These are phyloP conservation scores for Aphanocladium album DNA, from an alignment of 2,329 filamentous ascomycete genomes.

Conservation along the genomic window DNA sequence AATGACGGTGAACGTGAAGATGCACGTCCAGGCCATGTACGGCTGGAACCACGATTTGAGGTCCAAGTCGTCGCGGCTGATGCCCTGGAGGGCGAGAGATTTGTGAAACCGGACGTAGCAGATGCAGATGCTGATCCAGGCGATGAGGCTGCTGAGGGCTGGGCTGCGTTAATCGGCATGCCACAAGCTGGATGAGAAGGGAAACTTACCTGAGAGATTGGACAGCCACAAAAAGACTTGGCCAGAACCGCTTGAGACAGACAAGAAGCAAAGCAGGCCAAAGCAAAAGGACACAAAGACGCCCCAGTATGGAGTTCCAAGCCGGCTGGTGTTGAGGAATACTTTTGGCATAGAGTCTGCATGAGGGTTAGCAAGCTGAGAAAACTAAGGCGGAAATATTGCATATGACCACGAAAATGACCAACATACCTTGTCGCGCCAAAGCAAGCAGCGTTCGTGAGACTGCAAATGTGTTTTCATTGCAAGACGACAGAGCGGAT, in stretches of 20 bases:
- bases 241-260: constrained; percentile 36
- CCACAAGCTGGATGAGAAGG: not conserved
- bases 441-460: constrained; percentile 48
- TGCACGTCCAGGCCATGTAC: constrained; percentile 37
- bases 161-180: not conserved
- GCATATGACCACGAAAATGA: too few species aligned
- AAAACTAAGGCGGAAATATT: too few species aligned
- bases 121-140: constrained; percentile 27
- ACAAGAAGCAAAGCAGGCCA: constrained; percentile 43
- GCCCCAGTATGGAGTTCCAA: constrained; percentile 45
- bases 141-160: constrained; percentile 24
- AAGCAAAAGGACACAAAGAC: constrained; percentile 39
- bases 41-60: constrained; percentile 27
- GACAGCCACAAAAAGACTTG: constrained; percentile 53
- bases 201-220: constrained; percentile 43
- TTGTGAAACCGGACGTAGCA: constrained; percentile 28
- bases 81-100: constrained; percentile 35
- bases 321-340: constrained; percentile 45
- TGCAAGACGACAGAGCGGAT: constrained; percentile 50
- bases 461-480: constrained; percentile 48
- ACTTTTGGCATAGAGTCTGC: constrained; percentile 40
- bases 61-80: constrained; percentile 26
- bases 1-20: constrained; percentile 38
- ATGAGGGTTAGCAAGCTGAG: not conserved
- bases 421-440: constrained; percentile 37